Base-by-base conservation (phyloP, 345 rosid species). In the Melastoma malabathricum region DNA sequence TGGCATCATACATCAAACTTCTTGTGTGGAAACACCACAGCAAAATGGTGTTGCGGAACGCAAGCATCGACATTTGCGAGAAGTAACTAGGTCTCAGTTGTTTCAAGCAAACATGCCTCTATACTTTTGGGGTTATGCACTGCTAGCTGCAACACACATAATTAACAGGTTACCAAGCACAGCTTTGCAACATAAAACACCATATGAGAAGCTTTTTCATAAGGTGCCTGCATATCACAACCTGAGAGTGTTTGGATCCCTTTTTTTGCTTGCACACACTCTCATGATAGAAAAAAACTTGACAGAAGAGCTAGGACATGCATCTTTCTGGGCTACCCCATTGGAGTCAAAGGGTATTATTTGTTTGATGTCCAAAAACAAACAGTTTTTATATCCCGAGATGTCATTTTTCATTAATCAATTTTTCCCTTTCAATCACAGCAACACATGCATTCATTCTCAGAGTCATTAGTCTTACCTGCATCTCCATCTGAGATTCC, bases 41-140 rank as follows among this genome's bases (percentile, higher is more conserved):
- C 45, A 67, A 31, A 67, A 61, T 47, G 45, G 63, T 15, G 10
- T 15, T 0, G 46, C 16, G 0, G 59, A 61, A 15, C 9, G 59
- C 7, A 66, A 66, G 7, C 61, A 60, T 20, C 10, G 15, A 0
- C 52, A 66, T 16, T 19, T 67, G 3, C 41, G 61, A 0, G 22
- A 67, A 5, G 48, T 61, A 6, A 46, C 51, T 4, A 0, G 48
- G 31, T 51, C 56, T 2, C 10, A 61, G 0, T 18, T 10, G 0
- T 51, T 66, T 12, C 51, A 43, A 25, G 49, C 17, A 1, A 45
- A 18, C 1, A 2, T 60, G 0, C 52, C 71, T 0, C 15, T 18
- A 0, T 5, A 15, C 1, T 48, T 51, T 8, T 54, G 25, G 52
- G 48, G 41, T 2, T 46, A 38, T 8, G 10, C 46, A 5, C 10